phyloP scores from a whole-genome alignment of 345 rosid species.

The Populus pruinosa region DNA sequence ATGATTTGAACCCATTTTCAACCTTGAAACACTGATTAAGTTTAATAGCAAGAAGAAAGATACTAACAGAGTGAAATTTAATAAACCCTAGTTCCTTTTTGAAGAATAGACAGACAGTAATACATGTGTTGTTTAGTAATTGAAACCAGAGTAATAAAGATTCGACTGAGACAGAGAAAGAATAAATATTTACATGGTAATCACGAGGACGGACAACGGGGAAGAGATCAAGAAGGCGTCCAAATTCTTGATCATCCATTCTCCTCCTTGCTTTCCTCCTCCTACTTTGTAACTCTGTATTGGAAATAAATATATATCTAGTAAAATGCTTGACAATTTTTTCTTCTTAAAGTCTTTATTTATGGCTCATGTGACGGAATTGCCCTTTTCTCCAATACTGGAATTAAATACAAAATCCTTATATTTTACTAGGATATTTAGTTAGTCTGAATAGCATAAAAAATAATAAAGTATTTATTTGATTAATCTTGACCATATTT shows the following conservation, averaged over 20 bases:
- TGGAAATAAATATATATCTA: too few species aligned
- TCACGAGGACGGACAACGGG: conserved; percentile 79
- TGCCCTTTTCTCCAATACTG: too few species aligned
- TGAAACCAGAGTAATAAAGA: not conserved
- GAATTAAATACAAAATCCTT: too few species aligned
- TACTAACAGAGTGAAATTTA: not conserved
- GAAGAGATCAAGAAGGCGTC: conserved; percentile 67
- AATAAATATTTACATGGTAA: conserved; percentile 38
- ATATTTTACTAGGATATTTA: too few species aligned
- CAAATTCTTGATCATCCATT: conserved; percentile 85
- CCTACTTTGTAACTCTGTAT: not conserved
- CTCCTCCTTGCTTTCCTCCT: not conserved
- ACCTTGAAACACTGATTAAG: not conserved
- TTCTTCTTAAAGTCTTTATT: not conserved
- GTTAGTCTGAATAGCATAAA: too few species aligned
- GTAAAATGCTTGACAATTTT: not conserved
- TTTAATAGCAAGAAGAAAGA: not conserved
- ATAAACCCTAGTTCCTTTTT: not conserved
- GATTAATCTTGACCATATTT: too few species aligned
- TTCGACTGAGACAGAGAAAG: conserved; percentile 1
- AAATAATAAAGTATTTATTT: too few species aligned
- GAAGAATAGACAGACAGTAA: not conserved
- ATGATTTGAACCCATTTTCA: not conserved
- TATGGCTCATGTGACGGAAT: too few species aligned
- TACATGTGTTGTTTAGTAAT: not conserved